Evolutionary conservation across 2,329 filamentous ascomycete species (phyloP), one percentile per base, ranked within the genome.

Genomic region (Sclerotinia sclerotiorum): DNA sequence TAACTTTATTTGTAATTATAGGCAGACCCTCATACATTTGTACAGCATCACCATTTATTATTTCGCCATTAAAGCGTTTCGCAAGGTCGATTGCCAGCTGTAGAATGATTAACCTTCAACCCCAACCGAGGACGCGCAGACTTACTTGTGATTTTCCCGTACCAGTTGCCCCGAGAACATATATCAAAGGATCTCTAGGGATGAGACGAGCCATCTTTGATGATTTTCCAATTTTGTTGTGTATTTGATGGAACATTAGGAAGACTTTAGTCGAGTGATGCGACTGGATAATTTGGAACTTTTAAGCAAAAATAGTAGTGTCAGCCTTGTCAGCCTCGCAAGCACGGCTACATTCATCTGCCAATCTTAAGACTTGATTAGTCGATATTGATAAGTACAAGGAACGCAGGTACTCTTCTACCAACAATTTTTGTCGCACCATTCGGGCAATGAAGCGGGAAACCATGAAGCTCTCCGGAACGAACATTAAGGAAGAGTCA

Each of bases 1-100:
- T 87, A 69, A 98, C 91, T 78, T 98, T 97, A 79, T 99, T 99
- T 35, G 95, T 99, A 74, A 98, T 94, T 72, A 98, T 90, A 6
- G 95, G 93, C 55, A 99, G 82, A 3, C 95, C 95, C 65, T 87
- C 85, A 79, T 99, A 99, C 81, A 99, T 88, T 78, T 99, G 95
- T 93, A 99, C 97, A 51, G 95, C 95, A 83, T 99, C 95, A 58
- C 92, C 92, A 77, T 99, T 99, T 81, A 99, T 93, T 65, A 99
- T 87, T 79, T 99, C 95, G 76, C 96, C 95, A 79, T 95, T 89
- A 80, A 93, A 94, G 29, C 85, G 87, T 54, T 84, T 84, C 0
- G 96, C 95, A 64, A 99, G 81, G 71, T 97, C 92, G 52, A 99
- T 90, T 11, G 95, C 95, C 73, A 79, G 74, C 77, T 78, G 62